Percentiles rank a stretch among this genome's conserved stretches.
These are phyloP conservation scores for Melianthus villosus DNA, from an alignment of 441 rosid genomes.

Conservation along the genomic window DNA sequence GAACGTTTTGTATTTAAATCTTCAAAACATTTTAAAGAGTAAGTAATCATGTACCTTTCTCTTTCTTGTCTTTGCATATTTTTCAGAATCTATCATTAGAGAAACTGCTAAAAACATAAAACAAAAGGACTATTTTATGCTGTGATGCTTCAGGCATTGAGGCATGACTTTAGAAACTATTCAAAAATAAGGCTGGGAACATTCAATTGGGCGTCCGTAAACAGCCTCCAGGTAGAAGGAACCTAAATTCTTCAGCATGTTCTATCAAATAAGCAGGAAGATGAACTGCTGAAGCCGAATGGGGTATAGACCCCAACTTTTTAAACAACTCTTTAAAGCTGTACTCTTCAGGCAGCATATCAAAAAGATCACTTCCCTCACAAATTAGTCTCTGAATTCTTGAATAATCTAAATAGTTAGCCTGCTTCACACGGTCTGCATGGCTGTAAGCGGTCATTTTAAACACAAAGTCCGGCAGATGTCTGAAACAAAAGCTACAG, in stretches of 20 bases:
- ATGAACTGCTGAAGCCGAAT: conserved; percentile 65
- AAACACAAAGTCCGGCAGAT: conserved; percentile 37
- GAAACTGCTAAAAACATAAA: no score
- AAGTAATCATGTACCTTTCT: no score
- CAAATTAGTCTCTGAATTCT: conserved; percentile 59
- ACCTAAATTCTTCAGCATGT: conserved; percentile 52
- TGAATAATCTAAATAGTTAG: conserved; percentile 24
- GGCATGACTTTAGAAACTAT: no score
- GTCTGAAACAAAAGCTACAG: conserved; percentile 70
- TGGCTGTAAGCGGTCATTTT: conserved; percentile 89
- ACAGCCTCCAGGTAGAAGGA: conserved; percentile 80
- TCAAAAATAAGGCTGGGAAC: no score
- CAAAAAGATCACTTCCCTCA: conserved; percentile 50
- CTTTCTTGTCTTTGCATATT: no score
- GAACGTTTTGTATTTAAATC: no score
- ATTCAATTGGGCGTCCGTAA: no score
- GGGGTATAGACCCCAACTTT: conserved; percentile 58
- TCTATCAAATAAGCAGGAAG: conserved; percentile 61
- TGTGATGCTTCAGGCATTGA: no score
- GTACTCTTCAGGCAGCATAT: conserved; percentile 80
- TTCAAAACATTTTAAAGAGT: no score
- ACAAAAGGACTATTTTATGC: no score
- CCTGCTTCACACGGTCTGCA: conserved; percentile 52
- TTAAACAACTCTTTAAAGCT: conserved; percentile 53
- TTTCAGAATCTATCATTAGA: no score